Base-by-base conservation (phyloP, 2,329 filamentous ascomycete genomes). In the Aspergillus ochraceus region DNA sequence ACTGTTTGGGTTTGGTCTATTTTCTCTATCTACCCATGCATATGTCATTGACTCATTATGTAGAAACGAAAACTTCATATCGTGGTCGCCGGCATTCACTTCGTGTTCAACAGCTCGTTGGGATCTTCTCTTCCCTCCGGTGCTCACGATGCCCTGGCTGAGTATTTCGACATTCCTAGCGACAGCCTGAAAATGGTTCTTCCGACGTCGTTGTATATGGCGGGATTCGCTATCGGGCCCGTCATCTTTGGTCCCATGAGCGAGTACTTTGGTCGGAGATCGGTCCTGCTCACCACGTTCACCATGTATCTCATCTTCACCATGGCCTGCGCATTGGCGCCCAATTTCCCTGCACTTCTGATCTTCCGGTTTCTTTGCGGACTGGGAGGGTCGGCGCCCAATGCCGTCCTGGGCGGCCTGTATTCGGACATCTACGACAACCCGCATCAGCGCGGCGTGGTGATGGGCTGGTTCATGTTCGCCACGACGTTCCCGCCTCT, bases 251-350 rank as follows among this genome's bases (percentile, higher is more conserved):
- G 71, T 0, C 77, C 76, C 0, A 62, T 78, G 6, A 76, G 72
- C n/a, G 76, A 79, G 36, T 61, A 72, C 39, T 63, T 68, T 30
- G 77, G 77, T 0, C 70, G 77, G 0, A 72, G 67, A 52, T 66
- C 70, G 2, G 72, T 78, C 2, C 60, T 86, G 64, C 72, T 85
- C 0, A 70, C 64, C 2, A 81, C 84, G 0, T 85, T 85, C 60
- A 6, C 71, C 14, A 63, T 69, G 2, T 77, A 72, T 57, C 70
- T 68, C 14, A 55, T 72, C 4, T 78, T 72, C 65, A 78, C 73
- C 6, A 67, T 76, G 52, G 76, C 68, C 6, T 79, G 74, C 49
- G 77, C 77, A 0, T 46, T 80, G 3, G 71, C 75, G 0, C 75
- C 76, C 0, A 76, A 63, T 30, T 80, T 73, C 67, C 60, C 72